A percentile compares a stretch with the other conserved stretches of the same genome.
These are phyloP conservation scores for Microdochium nivale DNA, from an alignment of 2,329 filamentous ascomycete species.

Conservation along the genomic window DNA sequence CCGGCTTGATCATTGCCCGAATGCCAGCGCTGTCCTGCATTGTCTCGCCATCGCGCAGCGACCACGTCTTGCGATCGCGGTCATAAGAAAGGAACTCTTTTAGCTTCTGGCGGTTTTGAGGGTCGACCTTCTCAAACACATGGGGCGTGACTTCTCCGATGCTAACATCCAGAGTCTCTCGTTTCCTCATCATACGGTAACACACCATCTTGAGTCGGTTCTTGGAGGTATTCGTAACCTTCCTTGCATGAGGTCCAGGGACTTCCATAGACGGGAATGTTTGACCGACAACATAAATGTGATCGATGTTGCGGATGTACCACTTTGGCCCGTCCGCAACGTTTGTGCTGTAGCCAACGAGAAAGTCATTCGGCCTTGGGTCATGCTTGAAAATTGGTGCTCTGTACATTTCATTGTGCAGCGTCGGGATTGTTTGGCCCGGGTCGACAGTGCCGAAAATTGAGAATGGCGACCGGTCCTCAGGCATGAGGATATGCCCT, in stretches of 20 bases:
- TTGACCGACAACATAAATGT: slow-evolving; percentile 85
- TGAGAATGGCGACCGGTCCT: slow-evolving; percentile 93
- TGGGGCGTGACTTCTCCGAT: slow-evolving; percentile 85
- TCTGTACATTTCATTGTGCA: slow-evolving; percentile 93
- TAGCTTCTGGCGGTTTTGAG: slow-evolving; percentile 92
- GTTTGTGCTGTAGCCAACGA: slow-evolving; percentile 76
- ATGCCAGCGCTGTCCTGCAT: slow-evolving; percentile 75
- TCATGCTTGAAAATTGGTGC: slow-evolving; percentile 88
- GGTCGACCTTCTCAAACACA: slow-evolving; percentile 86
- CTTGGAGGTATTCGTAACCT: slow-evolving; percentile 95
- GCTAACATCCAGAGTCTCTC: slow-evolving; percentile 57
- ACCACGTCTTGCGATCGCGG: slow-evolving; percentile 82
- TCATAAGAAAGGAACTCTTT: slow-evolving; percentile 93
- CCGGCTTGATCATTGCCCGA: slow-evolving; percentile 83
- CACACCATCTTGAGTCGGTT: slow-evolving; percentile 94
- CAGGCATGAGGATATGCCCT: slow-evolving; percentile 75
- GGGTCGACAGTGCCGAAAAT: slow-evolving; percentile 90
- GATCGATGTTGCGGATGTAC: slow-evolving; percentile 82
- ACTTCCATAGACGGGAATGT: slow-evolving; percentile 88
- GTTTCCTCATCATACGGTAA: slow-evolving; percentile 78
- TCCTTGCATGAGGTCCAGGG: slow-evolving; percentile 85
- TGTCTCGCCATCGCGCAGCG: slow-evolving; percentile 61
- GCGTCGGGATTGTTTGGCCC: slow-evolving; percentile 80
- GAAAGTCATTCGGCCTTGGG: slow-evolving; percentile 71
- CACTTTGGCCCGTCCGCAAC: slow-evolving; percentile 70